phyloP scores from a whole-genome alignment of 2,329 filamentous ascomycete species.

The Colletotrichum spaethianum region DNA sequence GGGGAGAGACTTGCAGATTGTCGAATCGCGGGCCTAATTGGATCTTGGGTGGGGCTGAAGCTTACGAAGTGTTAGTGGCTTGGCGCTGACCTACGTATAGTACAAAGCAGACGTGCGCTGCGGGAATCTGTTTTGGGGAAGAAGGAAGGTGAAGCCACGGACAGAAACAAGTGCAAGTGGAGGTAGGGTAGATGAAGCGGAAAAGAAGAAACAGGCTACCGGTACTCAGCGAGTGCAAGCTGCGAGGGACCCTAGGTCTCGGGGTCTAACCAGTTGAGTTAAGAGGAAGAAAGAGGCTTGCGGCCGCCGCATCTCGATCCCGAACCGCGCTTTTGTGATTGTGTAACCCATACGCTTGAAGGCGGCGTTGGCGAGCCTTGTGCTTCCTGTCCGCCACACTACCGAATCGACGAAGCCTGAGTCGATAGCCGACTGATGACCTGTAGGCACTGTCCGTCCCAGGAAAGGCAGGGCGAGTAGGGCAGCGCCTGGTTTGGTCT shows the following conservation, averaged over 20 bases:
- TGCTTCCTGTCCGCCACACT: neutral
- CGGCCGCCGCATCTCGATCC: neutral
- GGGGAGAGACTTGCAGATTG: conserved; percentile 18
- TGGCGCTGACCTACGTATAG: conserved; percentile 19
- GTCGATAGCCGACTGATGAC: neutral
- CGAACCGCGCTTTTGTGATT: neutral
- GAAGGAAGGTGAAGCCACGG: conserved; percentile 2
- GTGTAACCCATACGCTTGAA: neutral
- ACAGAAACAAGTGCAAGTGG: neutral
- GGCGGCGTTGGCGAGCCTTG: neutral
- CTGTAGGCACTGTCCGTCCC: neutral
- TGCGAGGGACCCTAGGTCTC: neutral
- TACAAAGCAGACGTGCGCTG: conserved; percentile 1
- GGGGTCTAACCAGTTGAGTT: neutral
- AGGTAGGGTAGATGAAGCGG: neutral
- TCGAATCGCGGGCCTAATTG: conserved; percentile 19
- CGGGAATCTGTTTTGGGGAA: conserved; percentile 8
- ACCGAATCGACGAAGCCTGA: neutral
- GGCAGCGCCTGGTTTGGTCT: neutral
- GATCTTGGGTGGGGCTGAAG: conserved; percentile 22
- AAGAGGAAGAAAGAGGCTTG: neutral
- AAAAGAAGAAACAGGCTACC: neutral
- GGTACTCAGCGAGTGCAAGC: neutral
- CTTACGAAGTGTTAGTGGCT: conserved; percentile 29
- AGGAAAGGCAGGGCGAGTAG: neutral